These are phyloP conservation scores for Pestalotiopsis sp. DNA, from an alignment of 2,329 filamentous ascomycete genomes.

Conservation along the genomic window DNA sequence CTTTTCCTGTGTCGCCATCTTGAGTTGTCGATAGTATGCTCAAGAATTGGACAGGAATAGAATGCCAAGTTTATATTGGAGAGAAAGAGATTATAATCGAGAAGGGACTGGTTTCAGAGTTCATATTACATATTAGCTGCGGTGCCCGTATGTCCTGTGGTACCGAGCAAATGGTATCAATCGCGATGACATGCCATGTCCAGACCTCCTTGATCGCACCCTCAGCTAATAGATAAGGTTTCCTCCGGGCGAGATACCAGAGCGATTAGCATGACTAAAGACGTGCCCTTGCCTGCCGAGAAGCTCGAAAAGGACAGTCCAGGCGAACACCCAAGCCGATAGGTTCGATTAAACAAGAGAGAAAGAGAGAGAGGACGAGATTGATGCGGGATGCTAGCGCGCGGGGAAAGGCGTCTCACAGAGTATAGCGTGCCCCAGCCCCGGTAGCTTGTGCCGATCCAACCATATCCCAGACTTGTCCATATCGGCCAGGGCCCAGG, in stretches of 20 bases:
- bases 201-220: not conserved
- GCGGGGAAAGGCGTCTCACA: not conserved
- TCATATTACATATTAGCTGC: not conserved
- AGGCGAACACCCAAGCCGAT: not conserved
- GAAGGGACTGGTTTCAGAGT: not conserved
- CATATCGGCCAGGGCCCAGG: not conserved
- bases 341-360: not conserved
- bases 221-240: not conserved
- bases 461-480: not conserved
- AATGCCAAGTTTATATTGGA: not conserved
- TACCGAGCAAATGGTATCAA: not conserved
- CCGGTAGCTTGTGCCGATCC: not conserved
- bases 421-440: not conserved
- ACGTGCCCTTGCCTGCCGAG: not conserved
- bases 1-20: not conserved
- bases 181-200: not conserved
- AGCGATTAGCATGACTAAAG: not conserved
- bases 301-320: not conserved
- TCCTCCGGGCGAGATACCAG: not conserved
- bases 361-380: not conserved
- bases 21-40: not conserved
- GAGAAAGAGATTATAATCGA: not conserved
- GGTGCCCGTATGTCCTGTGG: not conserved
- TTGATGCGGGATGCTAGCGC: conserved; percentile 1
- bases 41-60: not conserved